These are phyloP conservation scores for Choricystis sp. DNA, from an alignment of 139 green algal genomes.

Conservation along the genomic window DNA sequence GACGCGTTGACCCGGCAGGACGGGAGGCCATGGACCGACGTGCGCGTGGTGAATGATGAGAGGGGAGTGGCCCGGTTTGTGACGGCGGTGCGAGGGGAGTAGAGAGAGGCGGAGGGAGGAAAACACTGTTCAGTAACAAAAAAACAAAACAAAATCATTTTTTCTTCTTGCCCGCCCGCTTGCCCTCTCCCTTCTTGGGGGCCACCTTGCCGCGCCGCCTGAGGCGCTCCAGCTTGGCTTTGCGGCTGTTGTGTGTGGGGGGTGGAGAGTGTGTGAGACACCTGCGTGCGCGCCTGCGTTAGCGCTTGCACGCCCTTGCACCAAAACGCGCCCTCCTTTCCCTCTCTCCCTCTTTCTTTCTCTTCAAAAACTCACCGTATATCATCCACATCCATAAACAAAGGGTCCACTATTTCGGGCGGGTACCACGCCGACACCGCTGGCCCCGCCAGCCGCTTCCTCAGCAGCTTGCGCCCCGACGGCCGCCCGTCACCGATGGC, in stretches of 20 bases:
- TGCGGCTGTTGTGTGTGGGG: conserved; percentile 10
- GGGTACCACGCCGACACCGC: conserved; percentile 37
- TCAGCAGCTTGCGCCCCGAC: conserved; percentile 44
- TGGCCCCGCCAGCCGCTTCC: conserved; percentile 23
- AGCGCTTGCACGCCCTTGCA: neutral
- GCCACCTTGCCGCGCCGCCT: conserved; percentile 33
- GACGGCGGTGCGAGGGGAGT: neutral
- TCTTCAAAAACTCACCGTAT: conserved; percentile 18
- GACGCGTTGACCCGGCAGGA: conserved; percentile 16
- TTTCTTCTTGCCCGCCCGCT: conserved; percentile 26
- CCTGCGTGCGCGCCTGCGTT: neutral
- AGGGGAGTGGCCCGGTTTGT: neutral
- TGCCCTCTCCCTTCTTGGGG: conserved; percentile 35
- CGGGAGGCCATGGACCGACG: neutral
- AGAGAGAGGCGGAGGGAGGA: neutral
- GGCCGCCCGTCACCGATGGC: conserved; percentile 37
- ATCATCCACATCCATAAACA: conserved; percentile 29
- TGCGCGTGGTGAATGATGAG: neutral
- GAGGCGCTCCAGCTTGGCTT: conserved; percentile 28
- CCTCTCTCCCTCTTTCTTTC: too few relatives aligned
- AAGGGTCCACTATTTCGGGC: conserved; percentile 19
- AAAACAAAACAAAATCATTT: neutral
- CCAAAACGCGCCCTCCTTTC: too few relatives aligned
- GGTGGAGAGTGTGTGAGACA: neutral
- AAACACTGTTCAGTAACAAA: neutral